phyloP scores from a whole-genome alignment of 2,329 filamentous ascomycete genomes.

The Cladosporium austrohemisphaericum region DNA sequence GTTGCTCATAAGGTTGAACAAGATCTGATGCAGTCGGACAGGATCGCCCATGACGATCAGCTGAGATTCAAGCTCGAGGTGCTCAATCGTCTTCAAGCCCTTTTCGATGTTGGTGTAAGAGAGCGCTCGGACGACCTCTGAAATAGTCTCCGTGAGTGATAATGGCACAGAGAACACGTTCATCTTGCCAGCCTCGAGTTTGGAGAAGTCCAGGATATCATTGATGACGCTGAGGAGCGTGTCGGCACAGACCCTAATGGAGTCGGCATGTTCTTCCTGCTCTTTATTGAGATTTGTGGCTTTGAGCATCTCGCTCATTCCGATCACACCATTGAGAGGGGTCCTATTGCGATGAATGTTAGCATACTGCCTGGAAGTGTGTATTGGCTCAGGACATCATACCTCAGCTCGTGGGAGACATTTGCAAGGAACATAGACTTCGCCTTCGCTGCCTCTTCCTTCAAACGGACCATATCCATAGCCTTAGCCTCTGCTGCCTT shows the following conservation, averaged over 20 bases:
- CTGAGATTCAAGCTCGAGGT: conserved; percentile 52
- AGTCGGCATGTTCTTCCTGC: conserved; percentile 61
- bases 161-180: conserved; percentile 57
- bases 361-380: no score
- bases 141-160: conserved; percentile 56
- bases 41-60: conserved; percentile 52
- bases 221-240: conserved; percentile 52
- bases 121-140: conserved; percentile 60
- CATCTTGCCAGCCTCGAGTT: conserved; percentile 53
- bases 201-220: conserved; percentile 51
- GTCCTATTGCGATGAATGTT: no score
- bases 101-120: conserved; percentile 61
- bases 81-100: conserved; percentile 56
- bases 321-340: conserved; percentile 53
- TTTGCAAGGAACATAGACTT: conserved; percentile 71
- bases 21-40: conserved; percentile 49
- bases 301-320: conserved; percentile 60
- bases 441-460: conserved; percentile 77
- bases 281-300: conserved; percentile 53
- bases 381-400: no score
- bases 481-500: conserved; percentile 73
- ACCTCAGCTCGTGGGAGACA: conserved; percentile 57
- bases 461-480: conserved; percentile 73
- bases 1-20: conserved; percentile 83
- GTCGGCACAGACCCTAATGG: conserved; percentile 61